These are phyloP conservation scores for Somion occarium DNA, from an alignment of 1,284 basidiomycete species.

Conservation along the genomic window DNA sequence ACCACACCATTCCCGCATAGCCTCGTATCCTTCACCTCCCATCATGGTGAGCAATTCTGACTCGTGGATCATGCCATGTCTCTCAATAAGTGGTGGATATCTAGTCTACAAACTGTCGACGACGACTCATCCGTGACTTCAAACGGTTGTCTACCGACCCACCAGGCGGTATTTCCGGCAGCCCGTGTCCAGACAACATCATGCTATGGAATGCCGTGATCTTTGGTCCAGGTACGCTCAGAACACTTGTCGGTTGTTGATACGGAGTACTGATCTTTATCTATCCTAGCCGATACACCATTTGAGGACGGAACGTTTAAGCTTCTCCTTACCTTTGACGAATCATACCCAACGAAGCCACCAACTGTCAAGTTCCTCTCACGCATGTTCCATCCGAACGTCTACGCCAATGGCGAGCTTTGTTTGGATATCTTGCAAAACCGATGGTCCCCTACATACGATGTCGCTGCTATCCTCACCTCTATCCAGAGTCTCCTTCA, in stretches of 20 bases:
- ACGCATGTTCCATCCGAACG: constrained; percentile 99
- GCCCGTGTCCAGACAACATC: constrained; percentile 96
- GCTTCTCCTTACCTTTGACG: constrained; percentile 91
- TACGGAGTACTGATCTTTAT: not conserved
- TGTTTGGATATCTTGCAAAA: constrained; percentile 99
- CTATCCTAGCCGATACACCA: constrained; percentile 83
- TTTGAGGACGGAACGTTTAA: constrained; percentile 99
- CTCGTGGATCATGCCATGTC: too few relatives aligned
- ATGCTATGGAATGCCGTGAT: constrained; percentile 99
- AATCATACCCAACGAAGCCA: constrained; percentile 97
- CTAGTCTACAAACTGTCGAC: constrained; percentile 87
- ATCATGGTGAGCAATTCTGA: too few relatives aligned
- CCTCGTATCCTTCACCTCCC: too few relatives aligned
- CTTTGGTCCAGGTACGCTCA: constrained; percentile 84
- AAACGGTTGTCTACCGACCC: constrained; percentile 93
- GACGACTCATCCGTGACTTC: constrained; percentile 93
- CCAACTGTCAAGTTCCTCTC: constrained; percentile 96
- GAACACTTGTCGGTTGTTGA: not conserved
- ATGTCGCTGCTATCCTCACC: constrained; percentile 96
- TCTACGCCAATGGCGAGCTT: constrained; percentile 96
- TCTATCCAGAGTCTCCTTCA: constrained; percentile 93
- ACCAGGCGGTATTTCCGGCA: constrained; percentile 93
- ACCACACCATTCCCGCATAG: too few relatives aligned
- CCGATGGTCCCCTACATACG: constrained; percentile 97
- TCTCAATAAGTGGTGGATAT: too few relatives aligned